Percentiles rank a stretch among this genome's conserved stretches.
These are phyloP conservation scores for Leishmania aethiopica DNA, from an alignment of 208 protist species.

Conservation along the genomic window DNA sequence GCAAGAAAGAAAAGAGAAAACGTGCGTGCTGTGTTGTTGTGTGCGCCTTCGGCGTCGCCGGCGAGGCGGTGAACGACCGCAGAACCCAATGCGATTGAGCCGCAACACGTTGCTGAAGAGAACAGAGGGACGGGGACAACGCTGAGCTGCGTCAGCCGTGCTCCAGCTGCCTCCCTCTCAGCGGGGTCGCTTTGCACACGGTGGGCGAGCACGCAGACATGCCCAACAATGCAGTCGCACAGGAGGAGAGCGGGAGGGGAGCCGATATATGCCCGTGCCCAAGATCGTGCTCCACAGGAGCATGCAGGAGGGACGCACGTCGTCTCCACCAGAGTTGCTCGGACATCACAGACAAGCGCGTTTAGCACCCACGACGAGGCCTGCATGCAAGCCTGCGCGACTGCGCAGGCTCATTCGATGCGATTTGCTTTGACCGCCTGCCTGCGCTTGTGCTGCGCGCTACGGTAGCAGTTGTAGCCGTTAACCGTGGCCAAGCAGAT, in stretches of 20 bases:
- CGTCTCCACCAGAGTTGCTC: neutral
- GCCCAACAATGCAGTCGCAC: neutral
- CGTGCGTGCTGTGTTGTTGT: neutral
- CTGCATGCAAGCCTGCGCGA: neutral
- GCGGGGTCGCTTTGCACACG: neutral
- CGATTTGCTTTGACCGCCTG: constrained; percentile 21
- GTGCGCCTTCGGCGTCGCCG: neutral
- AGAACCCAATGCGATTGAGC: neutral
- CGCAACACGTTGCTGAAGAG: neutral
- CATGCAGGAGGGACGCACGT: neutral
- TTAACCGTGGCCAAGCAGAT: constrained; percentile 82
- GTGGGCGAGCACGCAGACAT: neutral
- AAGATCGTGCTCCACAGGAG: neutral
- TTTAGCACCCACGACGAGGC: neutral
- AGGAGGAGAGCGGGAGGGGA: neutral
- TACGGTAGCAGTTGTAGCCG: constrained; percentile 86
- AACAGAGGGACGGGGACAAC: neutral
- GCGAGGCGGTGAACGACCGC: neutral
- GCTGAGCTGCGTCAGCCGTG: neutral
- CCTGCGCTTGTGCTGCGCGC: constrained; percentile 46
- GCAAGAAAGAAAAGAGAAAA: neutral
- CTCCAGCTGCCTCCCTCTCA: neutral
- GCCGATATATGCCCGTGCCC: neutral
- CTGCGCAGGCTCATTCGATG: constrained; percentile 15
- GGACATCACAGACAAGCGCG: neutral